Evolutionary conservation across 2,329 filamentous ascomycete species (phyloP), one percentile per base, ranked within the genome.

Genomic region (Fusarium coicis): DNA sequence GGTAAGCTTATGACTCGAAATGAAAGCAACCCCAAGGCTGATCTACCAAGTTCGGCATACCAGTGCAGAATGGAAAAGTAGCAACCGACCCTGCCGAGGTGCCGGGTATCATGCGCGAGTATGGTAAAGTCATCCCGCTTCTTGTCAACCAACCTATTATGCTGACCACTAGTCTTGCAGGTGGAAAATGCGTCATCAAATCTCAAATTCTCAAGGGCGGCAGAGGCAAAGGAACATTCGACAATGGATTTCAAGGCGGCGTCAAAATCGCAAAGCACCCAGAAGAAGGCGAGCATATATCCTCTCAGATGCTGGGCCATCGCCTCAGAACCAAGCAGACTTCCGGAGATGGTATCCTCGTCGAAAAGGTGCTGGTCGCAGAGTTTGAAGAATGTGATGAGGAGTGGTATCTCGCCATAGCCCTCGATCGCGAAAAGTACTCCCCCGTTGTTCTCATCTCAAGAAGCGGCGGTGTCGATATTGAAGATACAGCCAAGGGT

Each of bases 281-380:
- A 0, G 36, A 53, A 60, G 36, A 53, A 0, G 57, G 46, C 14
- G 57, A 60, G 12, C 1, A 6, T 6, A 21, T 60, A 28, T 59
- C 57, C 10, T 53, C 28, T 15, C 26, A 60, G n/a, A 60, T 60
- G 57, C 28, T 60, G 0, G 57, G 57, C 7, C 44, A 53, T 42
- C 57, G 57, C n/a, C 57, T 60, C 2, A 60, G 21, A 28, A 60
- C 57, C 36, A 53, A 53, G 16, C 57, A 60, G 46, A 60, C 57
- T 5, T 60, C 57, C 2, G 57, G 57, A 1, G 57, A 53, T 2
- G 57, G 46, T 0, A 60, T 60, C 14, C 46, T 60, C 1, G 57
- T 60, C 7, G 46, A 60, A 18, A 42, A 60, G 5, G 36, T 60
- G 2, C 14, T 53, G 4, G 57, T 60, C 0, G 57, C 57, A 28